Evolutionary conservation across 768 basidiomycete species (phyloP).

Genomic region (Dacryopinax spathularia): DNA sequence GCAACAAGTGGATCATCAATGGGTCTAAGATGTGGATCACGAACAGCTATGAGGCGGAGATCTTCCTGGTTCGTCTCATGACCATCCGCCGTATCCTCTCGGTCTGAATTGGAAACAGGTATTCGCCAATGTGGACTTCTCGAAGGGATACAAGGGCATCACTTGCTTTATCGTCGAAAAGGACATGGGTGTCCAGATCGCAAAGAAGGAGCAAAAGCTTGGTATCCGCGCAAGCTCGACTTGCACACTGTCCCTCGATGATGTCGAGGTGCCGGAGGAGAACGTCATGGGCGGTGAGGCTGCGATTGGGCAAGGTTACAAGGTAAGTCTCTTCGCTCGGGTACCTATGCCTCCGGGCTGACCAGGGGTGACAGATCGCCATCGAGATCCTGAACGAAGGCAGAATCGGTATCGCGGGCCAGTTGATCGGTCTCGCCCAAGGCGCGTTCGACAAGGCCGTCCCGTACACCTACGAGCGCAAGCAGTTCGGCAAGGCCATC

Average conservation of each 20-base stretch:
- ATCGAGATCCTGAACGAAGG: slow-evolving; percentile 96
- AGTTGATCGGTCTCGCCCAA: slow-evolving; percentile 96
- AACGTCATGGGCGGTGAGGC: slow-evolving; percentile 77
- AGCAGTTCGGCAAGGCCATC: slow-evolving; percentile 86
- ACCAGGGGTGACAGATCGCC: slow-evolving; percentile 43
- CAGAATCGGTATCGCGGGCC: slow-evolving; percentile 93
- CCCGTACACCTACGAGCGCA: slow-evolving; percentile 86
- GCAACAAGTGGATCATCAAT: slow-evolving; percentile 72
- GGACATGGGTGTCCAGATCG: slow-evolving; percentile 92
- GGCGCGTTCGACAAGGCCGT: slow-evolving; percentile 93
- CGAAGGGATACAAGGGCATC: slow-evolving; percentile 96
- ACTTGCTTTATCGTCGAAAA: slow-evolving; percentile 94
- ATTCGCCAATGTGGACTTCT: slow-evolving; percentile 89
- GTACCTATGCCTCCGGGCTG: not conserved
- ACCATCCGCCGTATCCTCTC: no score
- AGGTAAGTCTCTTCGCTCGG: slow-evolving; percentile 29
- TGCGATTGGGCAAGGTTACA: slow-evolving; percentile 70
- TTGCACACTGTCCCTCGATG: slow-evolving; percentile 88
- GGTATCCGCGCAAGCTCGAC: slow-evolving; percentile 95
- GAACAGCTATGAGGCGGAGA: slow-evolving; percentile 14
- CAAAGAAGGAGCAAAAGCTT: slow-evolving; percentile 97
- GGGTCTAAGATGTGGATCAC: slow-evolving; percentile 75
- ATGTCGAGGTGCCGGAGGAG: slow-evolving; percentile 67
- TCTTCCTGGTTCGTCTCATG: slow-evolving; percentile 18
- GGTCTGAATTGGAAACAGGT: no score